Evolutionary conservation across 140 eudicot genomes (phyloP).

Genomic region (Oenanthe javanica): DNA sequence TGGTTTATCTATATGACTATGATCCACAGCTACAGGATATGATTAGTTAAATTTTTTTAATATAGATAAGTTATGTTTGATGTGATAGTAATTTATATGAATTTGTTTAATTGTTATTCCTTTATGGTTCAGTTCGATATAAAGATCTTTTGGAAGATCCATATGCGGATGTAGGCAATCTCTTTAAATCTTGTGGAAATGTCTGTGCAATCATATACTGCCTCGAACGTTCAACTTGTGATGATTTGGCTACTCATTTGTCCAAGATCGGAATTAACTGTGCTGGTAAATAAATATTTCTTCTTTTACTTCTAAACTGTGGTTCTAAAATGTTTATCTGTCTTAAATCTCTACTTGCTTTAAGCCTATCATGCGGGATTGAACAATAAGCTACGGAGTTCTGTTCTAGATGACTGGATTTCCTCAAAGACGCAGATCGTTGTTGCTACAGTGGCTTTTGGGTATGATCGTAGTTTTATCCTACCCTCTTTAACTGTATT

Average conservation of each 20-base stretch:
- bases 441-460: conserved; percentile 99
- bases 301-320: conserved; percentile 8
- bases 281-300: conserved; percentile 43
- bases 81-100: background rate
- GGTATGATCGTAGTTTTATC: conserved; percentile 38
- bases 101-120: conserved; percentile 11
- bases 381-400: conserved; percentile 73
- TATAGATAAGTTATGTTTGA: background rate
- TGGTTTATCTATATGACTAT: background rate
- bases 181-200: conserved; percentile 69
- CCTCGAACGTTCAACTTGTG: conserved; percentile 84
- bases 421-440: conserved; percentile 83
- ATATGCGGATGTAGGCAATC: conserved; percentile 61
- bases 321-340: conserved; percentile 1
- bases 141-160: conserved; percentile 81
- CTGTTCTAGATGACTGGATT: conserved; percentile 90
- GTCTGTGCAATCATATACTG: conserved; percentile 86
- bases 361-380: conserved; percentile 96
- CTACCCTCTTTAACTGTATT: background rate
- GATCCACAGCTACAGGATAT: background rate
- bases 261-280: conserved; percentile 60
- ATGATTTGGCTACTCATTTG: conserved; percentile 77
- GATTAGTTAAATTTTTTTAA: background rate
- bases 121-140: conserved; percentile 61
- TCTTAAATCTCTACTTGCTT: conserved; percentile 10